Evolutionary conservation across 768 basidiomycete genomes (phyloP).

Genomic region (Suillus sp.): DNA sequence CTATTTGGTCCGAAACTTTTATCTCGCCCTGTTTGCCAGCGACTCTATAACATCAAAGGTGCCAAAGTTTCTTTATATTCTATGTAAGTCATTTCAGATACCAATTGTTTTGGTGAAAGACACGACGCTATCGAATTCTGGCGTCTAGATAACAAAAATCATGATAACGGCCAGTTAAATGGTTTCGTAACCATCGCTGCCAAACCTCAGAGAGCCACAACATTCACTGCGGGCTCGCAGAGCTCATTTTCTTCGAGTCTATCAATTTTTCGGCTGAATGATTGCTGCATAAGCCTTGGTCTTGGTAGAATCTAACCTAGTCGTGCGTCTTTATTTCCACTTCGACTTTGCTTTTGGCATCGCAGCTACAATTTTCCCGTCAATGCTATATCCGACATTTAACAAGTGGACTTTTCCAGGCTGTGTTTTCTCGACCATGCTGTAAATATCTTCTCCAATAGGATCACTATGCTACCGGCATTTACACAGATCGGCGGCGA

Average conservation of each 20-base stretch:
- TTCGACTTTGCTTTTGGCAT: not conserved
- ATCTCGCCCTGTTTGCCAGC: no score
- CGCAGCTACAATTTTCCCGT: not conserved
- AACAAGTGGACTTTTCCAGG: not conserved
- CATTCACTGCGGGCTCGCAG: not conserved
- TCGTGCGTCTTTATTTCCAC: not conserved
- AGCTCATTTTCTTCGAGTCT: not conserved
- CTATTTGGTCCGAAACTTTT: slow-evolving; percentile 3
- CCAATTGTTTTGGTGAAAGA: not conserved
- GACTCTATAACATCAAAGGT: not conserved
- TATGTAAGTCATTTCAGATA: not conserved
- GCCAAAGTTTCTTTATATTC: not conserved
- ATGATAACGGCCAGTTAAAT: not conserved
- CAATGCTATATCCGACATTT: not conserved
- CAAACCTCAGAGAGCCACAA: not conserved
- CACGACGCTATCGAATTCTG: not conserved
- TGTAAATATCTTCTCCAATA: not conserved
- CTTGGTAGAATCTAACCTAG: not conserved
- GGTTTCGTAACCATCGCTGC: not conserved
- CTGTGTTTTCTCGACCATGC: not conserved
- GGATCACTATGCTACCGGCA: not conserved
- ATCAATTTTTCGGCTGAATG: not conserved
- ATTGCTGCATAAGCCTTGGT: not conserved
- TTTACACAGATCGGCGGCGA: not conserved
- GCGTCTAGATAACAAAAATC: not conserved